Percentiles rank a stretch among this genome's conserved stretches.
These are phyloP conservation scores for Cornus controversa DNA, from an alignment of 148 eudicot species.

Conservation along the genomic window DNA sequence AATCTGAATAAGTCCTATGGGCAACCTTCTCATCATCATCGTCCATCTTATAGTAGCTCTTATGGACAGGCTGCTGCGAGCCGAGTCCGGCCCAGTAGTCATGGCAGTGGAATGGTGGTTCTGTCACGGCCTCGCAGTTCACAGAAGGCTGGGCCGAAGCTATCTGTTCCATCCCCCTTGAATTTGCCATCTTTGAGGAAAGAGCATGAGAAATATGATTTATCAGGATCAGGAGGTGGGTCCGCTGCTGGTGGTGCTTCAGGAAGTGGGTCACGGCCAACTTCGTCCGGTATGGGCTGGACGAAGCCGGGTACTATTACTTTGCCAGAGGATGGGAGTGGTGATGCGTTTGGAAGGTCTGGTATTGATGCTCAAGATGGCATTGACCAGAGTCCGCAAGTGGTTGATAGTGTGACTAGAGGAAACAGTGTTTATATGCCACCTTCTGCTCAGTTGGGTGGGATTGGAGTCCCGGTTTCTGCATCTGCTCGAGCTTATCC, in stretches of 20 bases:
- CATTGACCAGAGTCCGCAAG: background rate
- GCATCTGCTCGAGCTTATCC: constrained; percentile 15
- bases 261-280: constrained; percentile 69
- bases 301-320: constrained; percentile 58
- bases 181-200: constrained; percentile 91
- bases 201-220: constrained; percentile 86
- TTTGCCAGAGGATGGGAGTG: constrained; percentile 46
- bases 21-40: constrained; percentile 36
- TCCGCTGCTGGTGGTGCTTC: constrained; percentile 36
- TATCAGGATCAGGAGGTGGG: constrained; percentile 59
- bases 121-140: constrained; percentile 65
- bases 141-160: constrained; percentile 67
- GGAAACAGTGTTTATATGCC: constrained; percentile 39
- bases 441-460: constrained; percentile 53
- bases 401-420: constrained; percentile 9
- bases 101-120: constrained; percentile 83
- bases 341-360: constrained; percentile 3
- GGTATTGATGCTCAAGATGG: constrained; percentile 9
- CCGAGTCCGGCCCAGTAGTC: constrained; percentile 34
- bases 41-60: constrained; percentile 30
- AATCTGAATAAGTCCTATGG: constrained; percentile 96
- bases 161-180: constrained; percentile 99
- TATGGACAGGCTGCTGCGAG: constrained; percentile 46
- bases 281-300: constrained; percentile 77
- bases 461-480: constrained; percentile 31